Percentiles rank a stretch among this genome's conserved stretches.
Conservation (phyloP, 208 protist species). For the Trypanosomatidae sp. region DNA sequence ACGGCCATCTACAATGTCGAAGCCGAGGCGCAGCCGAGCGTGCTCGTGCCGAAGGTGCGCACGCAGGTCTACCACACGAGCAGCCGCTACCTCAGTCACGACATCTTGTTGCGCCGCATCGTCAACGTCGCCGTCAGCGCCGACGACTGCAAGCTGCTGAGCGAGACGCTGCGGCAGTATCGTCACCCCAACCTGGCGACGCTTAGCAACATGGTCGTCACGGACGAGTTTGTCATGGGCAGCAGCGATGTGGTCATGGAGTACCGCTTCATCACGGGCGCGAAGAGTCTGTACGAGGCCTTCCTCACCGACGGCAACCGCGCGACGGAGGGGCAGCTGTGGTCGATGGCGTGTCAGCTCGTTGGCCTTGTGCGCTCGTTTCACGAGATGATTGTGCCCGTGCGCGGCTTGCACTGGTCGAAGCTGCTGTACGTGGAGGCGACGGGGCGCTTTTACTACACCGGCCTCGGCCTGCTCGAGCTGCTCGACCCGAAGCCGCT, state of each 20-base stretch:
- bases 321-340: conserved; percentile 71
- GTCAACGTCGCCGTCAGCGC: conserved; percentile 32
- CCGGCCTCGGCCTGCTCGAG: conserved; percentile 64
- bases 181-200: conserved; percentile 73
- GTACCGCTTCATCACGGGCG: conserved; percentile 68
- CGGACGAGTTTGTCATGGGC: conserved; percentile 79
- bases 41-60: conserved; percentile 41
- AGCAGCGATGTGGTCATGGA: conserved; percentile 78
- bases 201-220: conserved; percentile 55
- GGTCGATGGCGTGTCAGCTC: conserved; percentile 81
- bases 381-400: conserved; percentile 60
- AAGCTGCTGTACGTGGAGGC: conserved; percentile 75
- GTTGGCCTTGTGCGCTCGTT: conserved; percentile 73
- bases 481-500: conserved; percentile 39
- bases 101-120: conserved; percentile 62
- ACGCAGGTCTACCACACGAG: conserved; percentile 74
- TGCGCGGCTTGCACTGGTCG: conserved; percentile 68
- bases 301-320: conserved; percentile 47
- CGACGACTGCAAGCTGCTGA: conserved; percentile 40
- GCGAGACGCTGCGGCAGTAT: conserved; percentile 46
- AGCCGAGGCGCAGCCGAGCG: conserved; percentile 30
- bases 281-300: conserved; percentile 65
- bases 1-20: conserved; percentile 86
- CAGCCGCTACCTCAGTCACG: conserved; percentile 51
- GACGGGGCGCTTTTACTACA: conserved; percentile 75